A percentile compares a stretch with the other conserved stretches of the same genome.
These are phyloP conservation scores for Trametes sanguinea DNA, from an alignment of 768 basidiomycete genomes.

Conservation along the genomic window DNA sequence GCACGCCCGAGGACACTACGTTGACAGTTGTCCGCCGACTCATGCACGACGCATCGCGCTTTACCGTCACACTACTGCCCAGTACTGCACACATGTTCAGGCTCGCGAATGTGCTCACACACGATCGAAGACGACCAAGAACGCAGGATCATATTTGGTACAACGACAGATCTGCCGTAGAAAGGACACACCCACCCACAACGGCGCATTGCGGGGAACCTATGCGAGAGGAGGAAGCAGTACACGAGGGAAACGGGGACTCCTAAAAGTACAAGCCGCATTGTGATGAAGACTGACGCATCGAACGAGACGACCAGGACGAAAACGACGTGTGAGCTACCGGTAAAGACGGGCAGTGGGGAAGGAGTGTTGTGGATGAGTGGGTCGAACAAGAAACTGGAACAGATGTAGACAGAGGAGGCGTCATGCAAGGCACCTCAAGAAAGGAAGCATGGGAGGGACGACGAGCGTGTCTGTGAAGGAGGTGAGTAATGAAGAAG, in stretches of 20 bases:
- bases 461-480: not conserved
- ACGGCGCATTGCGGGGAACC: slow-evolving; percentile 25
- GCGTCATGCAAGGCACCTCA: slow-evolving; percentile 10
- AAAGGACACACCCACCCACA: slow-evolving; percentile 35
- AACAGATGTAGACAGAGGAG: slow-evolving; percentile 17
- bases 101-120: not conserved
- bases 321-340: slow-evolving; percentile 44
- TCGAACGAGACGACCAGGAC: slow-evolving; percentile 38
- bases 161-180: slow-evolving; percentile 23
- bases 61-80: too few relatives aligned
- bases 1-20: too few relatives aligned
- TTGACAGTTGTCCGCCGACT: too few relatives aligned
- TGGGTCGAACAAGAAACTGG: slow-evolving; percentile 32
- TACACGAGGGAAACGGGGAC: slow-evolving; percentile 24
- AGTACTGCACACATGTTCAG: too few relatives aligned
- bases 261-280: slow-evolving; percentile 50
- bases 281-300: slow-evolving; percentile 41
- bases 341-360: slow-evolving; percentile 39
- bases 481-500: too few relatives aligned
- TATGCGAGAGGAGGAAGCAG: slow-evolving; percentile 22
- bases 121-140: not conserved
- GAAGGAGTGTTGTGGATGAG: slow-evolving; percentile 41
- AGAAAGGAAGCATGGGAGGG: not conserved
- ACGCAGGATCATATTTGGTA: slow-evolving; percentile 26
- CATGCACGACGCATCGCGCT: too few relatives aligned